These are phyloP conservation scores for Peronosclerospora sorghi DNA, from an alignment of 352 stramenopile species.

Conservation along the genomic window DNA sequence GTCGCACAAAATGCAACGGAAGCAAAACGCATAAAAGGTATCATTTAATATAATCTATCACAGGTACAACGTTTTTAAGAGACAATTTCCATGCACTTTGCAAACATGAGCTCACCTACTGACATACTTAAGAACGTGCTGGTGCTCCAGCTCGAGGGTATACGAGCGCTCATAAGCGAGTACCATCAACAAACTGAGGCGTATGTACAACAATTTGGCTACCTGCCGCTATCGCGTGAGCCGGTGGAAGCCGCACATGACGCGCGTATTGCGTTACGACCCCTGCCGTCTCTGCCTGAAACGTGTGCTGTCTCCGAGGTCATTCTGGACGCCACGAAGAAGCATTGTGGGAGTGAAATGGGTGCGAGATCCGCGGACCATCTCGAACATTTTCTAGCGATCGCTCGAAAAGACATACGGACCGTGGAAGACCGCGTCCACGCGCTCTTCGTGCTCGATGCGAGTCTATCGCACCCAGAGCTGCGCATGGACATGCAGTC, in stretches of 20 bases:
- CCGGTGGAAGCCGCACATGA: constrained; percentile 7
- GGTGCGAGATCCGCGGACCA: constrained; percentile 22
- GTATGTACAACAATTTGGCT: constrained; percentile 43
- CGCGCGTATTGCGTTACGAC: constrained; percentile 25
- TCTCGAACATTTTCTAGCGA: constrained; percentile 32
- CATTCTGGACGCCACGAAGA: constrained; percentile 23
- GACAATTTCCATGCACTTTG: too few species aligned
- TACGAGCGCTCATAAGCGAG: constrained; percentile 31
- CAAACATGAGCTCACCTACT: constrained; percentile 3
- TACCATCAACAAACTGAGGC: constrained; percentile 60
- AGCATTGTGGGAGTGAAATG: constrained; percentile 29
- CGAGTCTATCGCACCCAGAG: constrained; percentile 23
- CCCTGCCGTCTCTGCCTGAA: constrained; percentile 14
- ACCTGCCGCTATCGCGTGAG: constrained; percentile 33
- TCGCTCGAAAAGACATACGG: constrained; percentile 22
- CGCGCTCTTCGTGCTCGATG: constrained; percentile 45
- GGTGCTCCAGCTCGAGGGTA: constrained; percentile 43
- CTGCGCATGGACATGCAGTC: constrained; percentile 15
- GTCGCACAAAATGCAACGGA: too few species aligned
- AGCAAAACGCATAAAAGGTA: too few species aligned
- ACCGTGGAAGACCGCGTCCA: constrained; percentile 44
- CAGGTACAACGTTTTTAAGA: too few species aligned
- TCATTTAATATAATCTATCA: too few species aligned
- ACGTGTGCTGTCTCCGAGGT: constrained; percentile 33
- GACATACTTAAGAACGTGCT: constrained; percentile 46